Conservation (phyloP, 2,329 filamentous ascomycete genomes). For the Penicillium sp. region DNA sequence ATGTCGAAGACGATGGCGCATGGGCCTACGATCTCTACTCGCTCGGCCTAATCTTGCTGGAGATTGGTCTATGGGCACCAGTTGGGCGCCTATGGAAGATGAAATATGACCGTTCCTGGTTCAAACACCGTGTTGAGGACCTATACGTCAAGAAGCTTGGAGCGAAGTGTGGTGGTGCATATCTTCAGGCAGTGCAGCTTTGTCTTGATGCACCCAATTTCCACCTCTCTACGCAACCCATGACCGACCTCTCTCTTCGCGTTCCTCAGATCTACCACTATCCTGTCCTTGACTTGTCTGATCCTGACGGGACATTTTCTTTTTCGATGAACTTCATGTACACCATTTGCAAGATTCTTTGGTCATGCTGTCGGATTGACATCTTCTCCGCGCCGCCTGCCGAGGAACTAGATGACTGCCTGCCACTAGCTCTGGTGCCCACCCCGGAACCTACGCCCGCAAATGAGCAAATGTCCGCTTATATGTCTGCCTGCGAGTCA, state of each 20-base stretch:
- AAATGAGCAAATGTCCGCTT: slow-evolving; percentile 21
- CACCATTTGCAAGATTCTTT: slow-evolving; percentile 43
- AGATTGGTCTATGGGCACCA: slow-evolving; percentile 65
- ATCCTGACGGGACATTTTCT: slow-evolving; percentile 41
- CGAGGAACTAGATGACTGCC: slow-evolving; percentile 43
- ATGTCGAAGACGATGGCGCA: slow-evolving; percentile 37
- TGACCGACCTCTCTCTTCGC: slow-evolving; percentile 41
- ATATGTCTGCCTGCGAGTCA: slow-evolving; percentile 12
- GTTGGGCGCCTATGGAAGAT: slow-evolving; percentile 63
- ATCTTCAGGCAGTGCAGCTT: slow-evolving; percentile 62
- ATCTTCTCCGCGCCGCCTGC: slow-evolving; percentile 42
- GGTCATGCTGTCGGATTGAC: slow-evolving; percentile 44
- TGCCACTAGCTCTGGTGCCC: slow-evolving; percentile 42
- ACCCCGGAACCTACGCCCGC: slow-evolving; percentile 29
- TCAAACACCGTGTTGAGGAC: slow-evolving; percentile 64
- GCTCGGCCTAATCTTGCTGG: slow-evolving; percentile 61
- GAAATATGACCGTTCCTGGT: slow-evolving; percentile 62
- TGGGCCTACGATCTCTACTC: slow-evolving; percentile 60
- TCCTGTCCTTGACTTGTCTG: slow-evolving; percentile 43
- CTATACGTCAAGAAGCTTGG: slow-evolving; percentile 63
- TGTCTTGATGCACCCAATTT: slow-evolving; percentile 61
- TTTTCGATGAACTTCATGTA: slow-evolving; percentile 48
- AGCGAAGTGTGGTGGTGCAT: slow-evolving; percentile 63
- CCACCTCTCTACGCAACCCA: slow-evolving; percentile 42
- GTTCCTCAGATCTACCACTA: slow-evolving; percentile 44